These are phyloP conservation scores for Sugiyamaella smithiae DNA, from an alignment of 805 yeast genomes.

Conservation along the genomic window DNA sequence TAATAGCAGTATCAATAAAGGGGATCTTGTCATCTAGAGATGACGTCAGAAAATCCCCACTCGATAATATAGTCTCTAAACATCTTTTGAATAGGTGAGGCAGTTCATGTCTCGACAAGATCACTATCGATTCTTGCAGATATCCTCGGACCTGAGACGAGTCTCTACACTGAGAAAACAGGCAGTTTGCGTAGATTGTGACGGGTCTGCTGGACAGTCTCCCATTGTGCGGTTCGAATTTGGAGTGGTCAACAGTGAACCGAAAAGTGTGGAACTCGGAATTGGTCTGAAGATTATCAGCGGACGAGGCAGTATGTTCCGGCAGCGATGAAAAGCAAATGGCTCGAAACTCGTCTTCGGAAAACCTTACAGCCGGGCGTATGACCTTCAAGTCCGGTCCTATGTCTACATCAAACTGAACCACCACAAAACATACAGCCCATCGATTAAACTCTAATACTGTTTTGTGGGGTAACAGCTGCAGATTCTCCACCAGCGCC, in stretches of 20 bases:
- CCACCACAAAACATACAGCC: constrained; percentile 24
- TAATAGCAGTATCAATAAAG: constrained; percentile 25
- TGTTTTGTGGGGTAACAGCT: constrained; percentile 5
- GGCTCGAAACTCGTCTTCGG: constrained; percentile 27
- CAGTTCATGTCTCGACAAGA: constrained; percentile 21
- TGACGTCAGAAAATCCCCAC: constrained; percentile 8
- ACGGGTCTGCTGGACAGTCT: background rate
- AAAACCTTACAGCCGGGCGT: constrained; percentile 26
- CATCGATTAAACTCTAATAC: constrained; percentile 17
- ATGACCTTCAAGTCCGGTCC: constrained; percentile 31
- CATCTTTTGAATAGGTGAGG: constrained; percentile 24
- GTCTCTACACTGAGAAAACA: constrained; percentile 23
- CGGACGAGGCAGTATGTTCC: constrained; percentile 20
- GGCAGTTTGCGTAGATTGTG: constrained; percentile 21
- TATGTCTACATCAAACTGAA: constrained; percentile 28
- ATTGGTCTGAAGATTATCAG: background rate
- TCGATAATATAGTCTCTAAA: constrained; percentile 17
- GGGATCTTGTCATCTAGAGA: constrained; percentile 24
- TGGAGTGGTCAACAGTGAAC: constrained; percentile 5
- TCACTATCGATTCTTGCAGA: constrained; percentile 27
- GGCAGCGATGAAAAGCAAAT: constrained; percentile 31
- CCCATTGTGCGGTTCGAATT: constrained; percentile 13
- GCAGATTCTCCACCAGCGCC: constrained; percentile 19
- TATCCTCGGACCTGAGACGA: constrained; percentile 24
- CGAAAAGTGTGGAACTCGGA: constrained; percentile 18